phyloP scores from a whole-genome alignment of 805 yeast genomes.

The Saccharomyces mikatae region DNA sequence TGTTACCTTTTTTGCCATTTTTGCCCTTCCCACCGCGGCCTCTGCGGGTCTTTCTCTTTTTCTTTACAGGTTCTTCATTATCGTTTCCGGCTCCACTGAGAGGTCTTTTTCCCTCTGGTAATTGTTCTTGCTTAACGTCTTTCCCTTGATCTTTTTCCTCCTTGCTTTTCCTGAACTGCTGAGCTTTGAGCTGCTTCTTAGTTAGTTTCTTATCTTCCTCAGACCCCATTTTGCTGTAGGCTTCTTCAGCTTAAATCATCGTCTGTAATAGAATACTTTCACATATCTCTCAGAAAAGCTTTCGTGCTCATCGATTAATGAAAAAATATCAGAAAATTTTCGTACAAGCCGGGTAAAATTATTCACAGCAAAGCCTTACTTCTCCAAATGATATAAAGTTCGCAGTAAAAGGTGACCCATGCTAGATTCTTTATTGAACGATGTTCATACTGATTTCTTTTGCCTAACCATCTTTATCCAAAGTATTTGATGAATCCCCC shows the following conservation, averaged over 20 bases:
- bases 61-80: slow-evolving; percentile 37
- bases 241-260: no score
- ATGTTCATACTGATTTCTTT: background rate
- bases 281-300: background rate
- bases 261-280: background rate
- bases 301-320: background rate
- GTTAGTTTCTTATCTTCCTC: slow-evolving; percentile 28
- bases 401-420: background rate
- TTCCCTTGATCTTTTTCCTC: slow-evolving; percentile 23
- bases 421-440: background rate
- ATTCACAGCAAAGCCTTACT: background rate
- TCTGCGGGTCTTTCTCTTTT: slow-evolving; percentile 47
- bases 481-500: background rate
- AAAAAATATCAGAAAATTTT: background rate
- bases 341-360: background rate
- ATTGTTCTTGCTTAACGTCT: slow-evolving; percentile 13
- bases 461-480: background rate
- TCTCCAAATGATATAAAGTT: background rate
- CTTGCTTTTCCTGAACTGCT: slow-evolving; percentile 28
- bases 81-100: slow-evolving; percentile 13
- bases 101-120: slow-evolving; percentile 22
- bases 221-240: background rate
- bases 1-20: slow-evolving; percentile 47
- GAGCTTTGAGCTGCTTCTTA: slow-evolving; percentile 31
- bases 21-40: slow-evolving; percentile 75